phyloP scores from a whole-genome alignment of 1,139 yeast species.

The Kurtzmaniella quercitrusa region DNA sequence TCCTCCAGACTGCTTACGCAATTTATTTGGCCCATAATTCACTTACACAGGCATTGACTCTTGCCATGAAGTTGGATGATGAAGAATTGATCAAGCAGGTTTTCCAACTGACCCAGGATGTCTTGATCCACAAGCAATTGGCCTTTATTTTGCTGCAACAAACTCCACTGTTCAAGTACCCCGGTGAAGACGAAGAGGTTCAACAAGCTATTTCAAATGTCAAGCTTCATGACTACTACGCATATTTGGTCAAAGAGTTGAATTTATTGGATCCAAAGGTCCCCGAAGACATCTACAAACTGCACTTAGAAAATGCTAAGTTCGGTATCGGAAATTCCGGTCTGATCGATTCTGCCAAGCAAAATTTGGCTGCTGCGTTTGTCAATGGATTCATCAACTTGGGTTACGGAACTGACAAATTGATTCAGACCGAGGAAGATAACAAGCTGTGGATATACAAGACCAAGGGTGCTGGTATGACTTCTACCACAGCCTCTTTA shows the following conservation, averaged over 20 bases:
- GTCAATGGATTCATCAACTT: slow-evolving; percentile 89
- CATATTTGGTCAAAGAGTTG: slow-evolving; percentile 78
- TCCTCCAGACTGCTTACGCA: slow-evolving; percentile 85
- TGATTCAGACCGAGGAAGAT: slow-evolving; percentile 71
- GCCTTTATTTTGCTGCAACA: slow-evolving; percentile 89
- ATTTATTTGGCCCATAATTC: slow-evolving; percentile 78
- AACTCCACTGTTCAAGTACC: slow-evolving; percentile 68
- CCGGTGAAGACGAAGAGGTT: slow-evolving; percentile 66
- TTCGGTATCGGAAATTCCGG: slow-evolving; percentile 56
- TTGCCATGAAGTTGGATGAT: slow-evolving; percentile 88
- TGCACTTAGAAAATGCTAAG: slow-evolving; percentile 73
- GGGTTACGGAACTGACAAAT: slow-evolving; percentile 85
- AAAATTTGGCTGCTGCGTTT: slow-evolving; percentile 91
- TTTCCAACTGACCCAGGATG: slow-evolving; percentile 70
- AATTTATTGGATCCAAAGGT: slow-evolving; percentile 85
- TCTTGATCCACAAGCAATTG: slow-evolving; percentile 76
- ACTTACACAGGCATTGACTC: slow-evolving; percentile 82
- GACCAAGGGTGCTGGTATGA: slow-evolving; percentile 89
- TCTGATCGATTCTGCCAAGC: slow-evolving; percentile 90
- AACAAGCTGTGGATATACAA: slow-evolving; percentile 83
- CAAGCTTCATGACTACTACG: slow-evolving; percentile 73
- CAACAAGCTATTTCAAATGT: slow-evolving; percentile 85
- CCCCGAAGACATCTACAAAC: slow-evolving; percentile 93
- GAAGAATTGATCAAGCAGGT: slow-evolving; percentile 73
- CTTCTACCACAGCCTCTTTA: slow-evolving; percentile 89